Evolutionary conservation across 306 rosid species (phyloP), one percentile per base, ranked within the genome.

Genomic region (Casuarina glauca): DNA sequence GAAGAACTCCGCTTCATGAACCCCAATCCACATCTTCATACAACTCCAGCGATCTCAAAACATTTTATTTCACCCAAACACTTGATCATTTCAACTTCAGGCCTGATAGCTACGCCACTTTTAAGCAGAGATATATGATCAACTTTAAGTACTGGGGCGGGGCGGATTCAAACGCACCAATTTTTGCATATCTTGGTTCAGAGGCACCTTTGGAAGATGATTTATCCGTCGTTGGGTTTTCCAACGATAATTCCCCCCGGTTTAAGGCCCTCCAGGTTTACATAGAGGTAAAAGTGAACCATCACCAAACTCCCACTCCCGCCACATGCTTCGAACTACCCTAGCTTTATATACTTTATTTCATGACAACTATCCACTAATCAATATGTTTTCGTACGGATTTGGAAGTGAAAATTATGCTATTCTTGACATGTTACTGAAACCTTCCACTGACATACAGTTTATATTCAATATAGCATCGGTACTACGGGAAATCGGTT

Each of bases 71-170:
- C 81, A 82, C 69, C 15, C 97, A 89, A 64, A 82, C 82, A 9
- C 82, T 93, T 0, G 97, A 90, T 81, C 97, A 93, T 78, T 93
- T 93, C 89, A 93, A 90, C 70, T 89, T 88, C 52, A 83, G 79
- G 69, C 80, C 85, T 6, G 87, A 93, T 43, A 93, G 94, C 80
- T 93, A 83, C 84, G 52, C 46, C 11, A 89, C 81, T 5, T 93
- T 93, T 74, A 82, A 48, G 5, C 94, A 93, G 76, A 82, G 91
- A 77, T 93, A 90, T 80, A 3, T 93, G 26, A 73, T 90, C 69
- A 88, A 90, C 78, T 88, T 71, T 46, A 90, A 85, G 60, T 69
- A 93, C 9, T 93, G 97, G 97, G 90, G 87, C 70, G 91, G 96
- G 7, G 77, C 88, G 8, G 85, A 86, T 16, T 64, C 70, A 5